Evolutionary conservation across 2,329 filamentous ascomycete species (phyloP), one percentile per base, ranked within the genome.

Genomic region (Coniochaeta prunicola): DNA sequence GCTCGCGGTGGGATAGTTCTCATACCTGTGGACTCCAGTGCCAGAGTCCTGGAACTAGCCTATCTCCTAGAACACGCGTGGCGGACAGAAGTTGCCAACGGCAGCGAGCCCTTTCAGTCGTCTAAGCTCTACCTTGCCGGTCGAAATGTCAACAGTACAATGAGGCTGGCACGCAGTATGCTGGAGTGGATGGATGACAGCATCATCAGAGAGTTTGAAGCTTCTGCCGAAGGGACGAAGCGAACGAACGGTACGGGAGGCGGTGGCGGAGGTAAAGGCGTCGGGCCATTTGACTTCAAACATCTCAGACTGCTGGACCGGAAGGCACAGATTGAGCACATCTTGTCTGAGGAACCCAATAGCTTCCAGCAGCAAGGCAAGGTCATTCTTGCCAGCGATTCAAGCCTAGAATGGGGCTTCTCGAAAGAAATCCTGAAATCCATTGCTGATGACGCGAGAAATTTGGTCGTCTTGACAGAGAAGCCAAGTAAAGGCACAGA

Each of bases 111-210:
- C 1, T 73, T 88, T 17, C 77, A 77, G 58, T 73, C 77, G 1
- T 76, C 83, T 0, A 84, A 81, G 65, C 78, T 97, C 0, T 97
- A 92, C 69, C 79, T 99, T 48, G 93, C 92, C 0, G 92, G 92
- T 40, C 88, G 87, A 60, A 96, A 91, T 61, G 89, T 91, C 63
- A 88, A 90, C 59, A 92, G 91, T 62, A 96, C 92, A 0, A 90
- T 97, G 80, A 84, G 91, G 57, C 91, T 97, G 64, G 90, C 93
- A 28, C 84, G 92, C 64, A 97, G 93, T 71, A 96, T 99, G 90
- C 79, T 99, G 33, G 94, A 99, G 70, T 99, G 94, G 94, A 97
- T 99, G 92, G 92, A 97, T 69, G 92, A 97, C 68, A 88, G 87
- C 59, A 96, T 99, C 60, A 89, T 96, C 45, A 87, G 92, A 58